These are phyloP conservation scores for Blastomyces percursus DNA, from an alignment of 2,329 filamentous ascomycete species.

Conservation along the genomic window DNA sequence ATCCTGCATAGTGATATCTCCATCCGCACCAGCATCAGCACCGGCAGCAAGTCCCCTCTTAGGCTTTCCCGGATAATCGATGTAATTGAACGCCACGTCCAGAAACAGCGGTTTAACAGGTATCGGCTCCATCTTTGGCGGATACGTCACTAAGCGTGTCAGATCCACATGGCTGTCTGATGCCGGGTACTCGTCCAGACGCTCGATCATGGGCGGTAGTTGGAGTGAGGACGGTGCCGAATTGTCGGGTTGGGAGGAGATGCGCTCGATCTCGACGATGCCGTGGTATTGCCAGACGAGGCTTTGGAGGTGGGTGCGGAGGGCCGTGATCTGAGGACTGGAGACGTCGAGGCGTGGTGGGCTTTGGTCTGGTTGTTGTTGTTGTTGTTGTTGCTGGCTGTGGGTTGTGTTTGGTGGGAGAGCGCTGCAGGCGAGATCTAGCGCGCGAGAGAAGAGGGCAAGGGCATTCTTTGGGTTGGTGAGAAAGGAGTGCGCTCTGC, in stretches of 20 bases:
- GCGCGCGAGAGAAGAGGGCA: conserved; percentile 67
- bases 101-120: conserved; percentile 93
- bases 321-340: conserved; percentile 44
- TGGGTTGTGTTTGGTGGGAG: conserved; percentile 37
- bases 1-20: conserved; percentile 8
- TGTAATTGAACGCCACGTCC: conserved; percentile 96
- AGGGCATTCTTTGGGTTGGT: conserved; percentile 66
- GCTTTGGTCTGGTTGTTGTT: conserved; percentile 27
- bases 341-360: conserved; percentile 61
- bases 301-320: conserved; percentile 53
- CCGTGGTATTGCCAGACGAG: conserved; percentile 74
- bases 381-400: conserved; percentile 27
- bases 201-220: conserved; percentile 56
- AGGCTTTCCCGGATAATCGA: conserved; percentile 66
- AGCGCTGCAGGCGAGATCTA: conserved; percentile 48
- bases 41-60: conserved; percentile 13
- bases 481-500: conserved; percentile 68
- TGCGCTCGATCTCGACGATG: conserved; percentile 67
- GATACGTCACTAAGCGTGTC: conserved; percentile 72
- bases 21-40: conserved; percentile 16
- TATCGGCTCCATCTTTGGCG: conserved; percentile 68
- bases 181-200: conserved; percentile 60
- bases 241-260: conserved; percentile 35
- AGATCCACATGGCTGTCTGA: conserved; percentile 55
- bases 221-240: conserved; percentile 20